phyloP scores from a whole-genome alignment of 352 stramenopile genomes.

The Globisporangium polare region DNA sequence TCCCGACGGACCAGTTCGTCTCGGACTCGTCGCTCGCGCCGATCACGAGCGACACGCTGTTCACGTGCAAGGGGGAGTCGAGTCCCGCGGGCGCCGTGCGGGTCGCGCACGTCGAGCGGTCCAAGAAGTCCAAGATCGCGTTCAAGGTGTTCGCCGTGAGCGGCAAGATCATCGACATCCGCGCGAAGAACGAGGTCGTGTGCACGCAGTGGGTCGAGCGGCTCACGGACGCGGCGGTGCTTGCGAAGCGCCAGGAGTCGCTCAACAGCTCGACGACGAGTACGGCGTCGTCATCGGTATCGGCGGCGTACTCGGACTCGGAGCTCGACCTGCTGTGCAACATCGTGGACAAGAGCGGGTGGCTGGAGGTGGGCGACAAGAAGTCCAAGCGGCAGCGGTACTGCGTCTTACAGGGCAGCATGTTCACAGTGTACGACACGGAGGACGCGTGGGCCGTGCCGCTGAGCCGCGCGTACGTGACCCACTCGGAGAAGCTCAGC shows the following conservation, averaged over 20 bases:
- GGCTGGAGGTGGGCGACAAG: conserved; percentile 72
- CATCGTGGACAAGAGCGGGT: conserved; percentile 78
- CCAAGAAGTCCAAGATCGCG: conserved; percentile 70
- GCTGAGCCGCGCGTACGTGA: conserved; percentile 73
- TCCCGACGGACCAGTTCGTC: conserved; percentile 77
- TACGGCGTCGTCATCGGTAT: conserved; percentile 64
- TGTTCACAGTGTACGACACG: conserved; percentile 84
- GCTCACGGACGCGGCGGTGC: conserved; percentile 57
- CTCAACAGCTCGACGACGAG: conserved; percentile 71
- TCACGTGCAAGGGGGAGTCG: conserved; percentile 71
- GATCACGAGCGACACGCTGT: conserved; percentile 57
- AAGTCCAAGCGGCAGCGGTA: conserved; percentile 71
- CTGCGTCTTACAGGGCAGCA: conserved; percentile 73
- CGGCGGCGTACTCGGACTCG: conserved; percentile 61
- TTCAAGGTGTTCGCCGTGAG: conserved; percentile 83
- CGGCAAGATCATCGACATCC: conserved; percentile 81
- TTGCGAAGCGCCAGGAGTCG: conserved; percentile 75
- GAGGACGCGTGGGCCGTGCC: conserved; percentile 79
- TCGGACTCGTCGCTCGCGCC: conserved; percentile 51
- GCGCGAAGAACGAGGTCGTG: conserved; percentile 71
- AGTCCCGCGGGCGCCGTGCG: conserved; percentile 62
- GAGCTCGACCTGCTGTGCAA: conserved; percentile 67
- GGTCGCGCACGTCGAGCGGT: conserved; percentile 74
- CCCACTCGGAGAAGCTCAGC: conserved; percentile 59
- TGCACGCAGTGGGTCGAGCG: conserved; percentile 74